phyloP scores from a whole-genome alignment of 23 red algal species.

The Gracilaria caudata region DNA sequence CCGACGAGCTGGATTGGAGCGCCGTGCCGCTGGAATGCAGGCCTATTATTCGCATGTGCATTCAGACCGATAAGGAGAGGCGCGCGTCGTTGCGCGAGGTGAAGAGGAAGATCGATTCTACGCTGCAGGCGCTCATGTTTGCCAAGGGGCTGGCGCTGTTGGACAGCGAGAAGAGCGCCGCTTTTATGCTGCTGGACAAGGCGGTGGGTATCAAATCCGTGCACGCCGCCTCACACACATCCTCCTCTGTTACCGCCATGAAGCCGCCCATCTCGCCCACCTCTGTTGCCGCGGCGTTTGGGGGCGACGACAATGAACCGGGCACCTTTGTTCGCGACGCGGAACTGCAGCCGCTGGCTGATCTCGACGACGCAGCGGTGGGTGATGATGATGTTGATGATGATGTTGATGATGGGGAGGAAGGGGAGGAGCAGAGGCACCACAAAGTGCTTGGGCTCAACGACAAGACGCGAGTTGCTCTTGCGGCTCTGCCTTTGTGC shows the following conservation, averaged over 20 bases:
- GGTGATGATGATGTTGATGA: too few relatives aligned
- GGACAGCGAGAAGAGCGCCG: slow-evolving; percentile 16
- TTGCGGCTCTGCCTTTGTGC: slow-evolving; percentile 24
- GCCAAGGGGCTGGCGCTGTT: slow-evolving; percentile 36
- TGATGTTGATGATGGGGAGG: too few relatives aligned
- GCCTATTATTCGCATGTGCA: slow-evolving; percentile 50
- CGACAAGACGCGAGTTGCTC: slow-evolving; percentile 37
- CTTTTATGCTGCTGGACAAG: slow-evolving; percentile 46
- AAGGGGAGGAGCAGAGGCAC: background rate
- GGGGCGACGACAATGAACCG: background rate
- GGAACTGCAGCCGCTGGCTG: background rate
- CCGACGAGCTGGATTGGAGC: slow-evolving; percentile 29
- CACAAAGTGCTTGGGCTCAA: slow-evolving; percentile 34
- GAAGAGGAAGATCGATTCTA: slow-evolving; percentile 46
- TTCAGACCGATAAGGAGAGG: slow-evolving; percentile 16
- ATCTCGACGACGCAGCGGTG: background rate
- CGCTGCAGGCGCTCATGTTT: slow-evolving; percentile 63
- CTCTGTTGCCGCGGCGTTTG: background rate
- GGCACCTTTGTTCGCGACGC: slow-evolving; percentile 11
- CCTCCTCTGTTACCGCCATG: background rate
- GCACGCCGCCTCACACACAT: background rate
- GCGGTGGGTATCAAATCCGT: slow-evolving; percentile 40
- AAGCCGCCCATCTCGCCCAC: background rate
- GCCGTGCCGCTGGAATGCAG: slow-evolving; percentile 18
- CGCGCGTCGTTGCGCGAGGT: slow-evolving; percentile 49